Evolutionary conservation across 345 rosid genomes (phyloP).

Genomic region (Melaleuca alternifolia): DNA sequence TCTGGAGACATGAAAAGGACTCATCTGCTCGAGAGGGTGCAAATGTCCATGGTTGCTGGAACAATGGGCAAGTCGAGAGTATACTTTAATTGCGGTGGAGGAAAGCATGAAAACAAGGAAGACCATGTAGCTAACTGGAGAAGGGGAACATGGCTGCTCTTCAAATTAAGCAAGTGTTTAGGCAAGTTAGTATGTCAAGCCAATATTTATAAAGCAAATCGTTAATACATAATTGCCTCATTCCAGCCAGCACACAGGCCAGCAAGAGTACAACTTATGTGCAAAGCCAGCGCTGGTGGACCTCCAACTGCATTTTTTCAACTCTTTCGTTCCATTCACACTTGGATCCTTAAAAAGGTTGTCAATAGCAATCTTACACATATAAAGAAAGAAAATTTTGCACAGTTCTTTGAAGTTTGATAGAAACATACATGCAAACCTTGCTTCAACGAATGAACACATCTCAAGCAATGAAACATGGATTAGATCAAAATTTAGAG

Average conservation of each 20-base stretch:
- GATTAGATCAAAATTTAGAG: background rate
- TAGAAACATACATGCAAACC: background rate
- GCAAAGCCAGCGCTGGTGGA: background rate
- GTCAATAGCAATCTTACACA: background rate
- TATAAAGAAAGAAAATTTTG: background rate
- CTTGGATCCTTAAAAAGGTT: background rate
- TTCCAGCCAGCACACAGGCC: background rate
- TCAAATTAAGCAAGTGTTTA: background rate
- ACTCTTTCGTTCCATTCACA: background rate
- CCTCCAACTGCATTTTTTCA: background rate
- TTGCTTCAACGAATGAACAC: background rate
- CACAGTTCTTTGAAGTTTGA: background rate
- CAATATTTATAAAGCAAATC: background rate
- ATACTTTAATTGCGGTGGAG: background rate
- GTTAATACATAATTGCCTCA: background rate
- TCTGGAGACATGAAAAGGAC: background rate
- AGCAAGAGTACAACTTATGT: background rate
- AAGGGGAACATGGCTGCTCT: background rate
- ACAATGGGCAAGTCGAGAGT: background rate
- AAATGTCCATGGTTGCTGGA: background rate
- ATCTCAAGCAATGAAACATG: background rate
- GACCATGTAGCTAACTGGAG: background rate
- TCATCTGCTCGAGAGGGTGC: background rate
- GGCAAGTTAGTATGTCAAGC: background rate
- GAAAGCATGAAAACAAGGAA: background rate